Evolutionary conservation across 1,284 basidiomycete genomes (phyloP).

Genomic region (Ustilago crameri): DNA sequence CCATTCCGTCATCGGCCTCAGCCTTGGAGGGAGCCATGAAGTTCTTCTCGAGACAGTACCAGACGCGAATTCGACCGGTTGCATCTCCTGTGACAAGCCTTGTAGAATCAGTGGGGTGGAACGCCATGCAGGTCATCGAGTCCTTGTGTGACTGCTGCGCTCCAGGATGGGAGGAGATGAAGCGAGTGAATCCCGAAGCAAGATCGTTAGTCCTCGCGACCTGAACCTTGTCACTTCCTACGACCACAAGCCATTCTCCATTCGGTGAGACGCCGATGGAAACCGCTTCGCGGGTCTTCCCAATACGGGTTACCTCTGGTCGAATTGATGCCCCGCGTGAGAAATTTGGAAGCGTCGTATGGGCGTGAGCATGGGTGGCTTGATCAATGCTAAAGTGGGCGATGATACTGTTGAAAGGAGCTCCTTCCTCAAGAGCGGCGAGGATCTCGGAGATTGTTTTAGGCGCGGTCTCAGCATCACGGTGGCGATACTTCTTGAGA

Average conservation of each 20-base stretch:
- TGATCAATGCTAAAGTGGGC: conserved; percentile 48
- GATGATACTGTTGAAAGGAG: conserved; percentile 51
- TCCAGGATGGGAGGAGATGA: conserved; percentile 71
- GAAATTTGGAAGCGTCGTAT: conserved; percentile 28
- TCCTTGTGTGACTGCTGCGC: conserved; percentile 28
- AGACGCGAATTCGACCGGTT: conserved; percentile 84
- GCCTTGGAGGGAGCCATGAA: conserved; percentile 50
- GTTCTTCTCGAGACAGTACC: conserved; percentile 80
- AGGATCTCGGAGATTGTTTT: conserved; percentile 35
- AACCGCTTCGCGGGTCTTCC: conserved; percentile 68
- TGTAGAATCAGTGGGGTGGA: conserved; percentile 88
- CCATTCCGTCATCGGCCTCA: conserved; percentile 34
- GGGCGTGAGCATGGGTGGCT: conserved; percentile 8
- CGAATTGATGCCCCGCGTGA: conserved; percentile 34
- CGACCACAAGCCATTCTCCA: conserved; percentile 83
- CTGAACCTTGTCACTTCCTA: conserved; percentile 83
- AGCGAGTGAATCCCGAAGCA: conserved; percentile 77
- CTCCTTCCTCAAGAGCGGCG: conserved; percentile 25
- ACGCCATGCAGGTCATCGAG: conserved; percentile 84
- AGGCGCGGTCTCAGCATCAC: conserved; percentile 31
- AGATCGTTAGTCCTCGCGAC: conserved; percentile 70
- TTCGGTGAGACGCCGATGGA: conserved; percentile 78
- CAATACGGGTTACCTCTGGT: conserved; percentile 71
- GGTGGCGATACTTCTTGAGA: conserved; percentile 72
- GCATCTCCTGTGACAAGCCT: conserved; percentile 89